Percentiles rank a stretch among this genome's conserved stretches.
These are phyloP conservation scores for Berberis vulgaris DNA, from an alignment of 164 flowering plant genomes.

Conservation along the genomic window DNA sequence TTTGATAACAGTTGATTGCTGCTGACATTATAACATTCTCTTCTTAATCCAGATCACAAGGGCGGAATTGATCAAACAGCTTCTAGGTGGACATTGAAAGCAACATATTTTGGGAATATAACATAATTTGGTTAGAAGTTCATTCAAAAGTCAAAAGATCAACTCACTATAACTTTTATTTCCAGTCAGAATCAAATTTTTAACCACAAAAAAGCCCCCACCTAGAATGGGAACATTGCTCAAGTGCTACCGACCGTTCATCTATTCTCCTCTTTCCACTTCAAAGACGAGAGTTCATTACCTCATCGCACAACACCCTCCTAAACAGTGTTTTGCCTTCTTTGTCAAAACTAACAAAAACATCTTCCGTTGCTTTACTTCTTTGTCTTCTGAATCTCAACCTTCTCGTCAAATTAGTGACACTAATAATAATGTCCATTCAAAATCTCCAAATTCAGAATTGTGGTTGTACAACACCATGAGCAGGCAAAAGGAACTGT, in stretches of 20 bases:
- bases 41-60: too few species aligned
- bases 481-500: conserved; percentile 61
- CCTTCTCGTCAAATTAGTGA: background rate
- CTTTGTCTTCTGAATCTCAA: background rate
- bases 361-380: background rate
- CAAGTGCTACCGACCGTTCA: background rate
- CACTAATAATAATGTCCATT: background rate
- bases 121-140: too few species aligned
- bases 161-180: too few species aligned
- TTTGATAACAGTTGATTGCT: too few species aligned
- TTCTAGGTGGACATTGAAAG: too few species aligned
- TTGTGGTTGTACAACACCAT: conserved; percentile 72
- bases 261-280: background rate
- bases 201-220: too few species aligned
- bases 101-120: too few species aligned
- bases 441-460: conserved; percentile 12
- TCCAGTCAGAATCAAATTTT: too few species aligned
- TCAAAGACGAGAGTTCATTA: background rate
- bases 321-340: background rate
- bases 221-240: background rate
- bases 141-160: too few species aligned
- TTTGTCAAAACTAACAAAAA: background rate
- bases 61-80: too few species aligned
- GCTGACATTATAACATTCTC: too few species aligned
- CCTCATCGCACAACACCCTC: background rate